Conservation (phyloP, 2,329 filamentous ascomycete species). For the Lachnellula suecica region DNA sequence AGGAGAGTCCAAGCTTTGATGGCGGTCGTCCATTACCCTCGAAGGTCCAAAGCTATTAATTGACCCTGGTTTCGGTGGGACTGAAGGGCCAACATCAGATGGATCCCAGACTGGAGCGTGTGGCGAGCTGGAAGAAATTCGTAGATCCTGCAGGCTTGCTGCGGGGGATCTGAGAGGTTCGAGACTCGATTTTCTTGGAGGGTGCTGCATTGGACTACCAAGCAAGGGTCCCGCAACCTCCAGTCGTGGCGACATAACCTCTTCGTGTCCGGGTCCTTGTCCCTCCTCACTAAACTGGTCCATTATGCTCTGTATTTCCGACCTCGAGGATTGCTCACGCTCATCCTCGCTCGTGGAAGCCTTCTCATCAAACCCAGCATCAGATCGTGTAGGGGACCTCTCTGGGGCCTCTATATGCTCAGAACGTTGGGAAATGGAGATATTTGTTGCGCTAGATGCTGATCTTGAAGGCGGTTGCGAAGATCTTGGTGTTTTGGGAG, state of each 20-base stretch:
- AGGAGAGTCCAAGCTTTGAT: slow-evolving; percentile 37
- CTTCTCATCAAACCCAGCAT: slow-evolving; percentile 57
- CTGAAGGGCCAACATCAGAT: slow-evolving; percentile 33
- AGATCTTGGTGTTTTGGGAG: slow-evolving; percentile 42
- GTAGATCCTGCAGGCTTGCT: slow-evolving; percentile 28
- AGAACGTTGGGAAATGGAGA: slow-evolving; percentile 32
- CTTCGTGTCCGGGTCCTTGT: slow-evolving; percentile 69
- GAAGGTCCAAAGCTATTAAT: slow-evolving; percentile 30
- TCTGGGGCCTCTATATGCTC: slow-evolving; percentile 38
- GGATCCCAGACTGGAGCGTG: slow-evolving; percentile 17
- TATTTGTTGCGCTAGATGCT: slow-evolving; percentile 33
- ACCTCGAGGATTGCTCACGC: slow-evolving; percentile 67
- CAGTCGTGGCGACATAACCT: slow-evolving; percentile 88
- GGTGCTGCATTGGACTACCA: slow-evolving; percentile 65
- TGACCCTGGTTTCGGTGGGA: slow-evolving; percentile 41
- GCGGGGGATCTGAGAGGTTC: slow-evolving; percentile 56
- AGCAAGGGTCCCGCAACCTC: slow-evolving; percentile 81
- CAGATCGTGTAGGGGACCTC: slow-evolving; percentile 53
- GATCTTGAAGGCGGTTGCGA: slow-evolving; percentile 40
- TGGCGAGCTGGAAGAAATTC: slow-evolving; percentile 21
- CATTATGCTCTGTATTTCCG: slow-evolving; percentile 97
- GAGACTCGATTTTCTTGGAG: slow-evolving; percentile 82
- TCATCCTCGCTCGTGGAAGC: slow-evolving; percentile 59
- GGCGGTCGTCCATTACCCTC: slow-evolving; percentile 45
- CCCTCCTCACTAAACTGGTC: slow-evolving; percentile 83